Base-by-base conservation (phyloP, 2,329 filamentous ascomycete genomes). In the Penicillium sp. region DNA sequence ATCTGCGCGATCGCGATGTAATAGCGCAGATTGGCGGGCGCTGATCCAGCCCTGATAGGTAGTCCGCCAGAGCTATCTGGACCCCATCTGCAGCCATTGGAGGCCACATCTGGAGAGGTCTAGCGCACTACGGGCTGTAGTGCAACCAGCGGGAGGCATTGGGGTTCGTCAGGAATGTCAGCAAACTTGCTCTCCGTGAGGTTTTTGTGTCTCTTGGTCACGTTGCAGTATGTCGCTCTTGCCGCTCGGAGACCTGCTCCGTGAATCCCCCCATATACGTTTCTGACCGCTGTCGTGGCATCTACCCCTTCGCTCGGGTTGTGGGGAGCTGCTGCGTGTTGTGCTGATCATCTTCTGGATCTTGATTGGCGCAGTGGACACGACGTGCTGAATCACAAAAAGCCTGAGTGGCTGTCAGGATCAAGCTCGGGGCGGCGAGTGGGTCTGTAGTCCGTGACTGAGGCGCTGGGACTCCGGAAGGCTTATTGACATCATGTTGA, bases 1-100 rank as follows among this genome's bases (percentile, higher is more conserved):
- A 68, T 70, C 68, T 57, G 58, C 68, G 55, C 58, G 65, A 66
- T 70, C 63, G 62, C 58, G 61, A 66, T 68, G 66, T 65, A 70
- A 70, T 70, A 66, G 68, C 60, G 65, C 61, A 68, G 68, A 69
- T 63, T 64, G 55, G 61, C 38, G 60, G 55, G 35, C 22, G 66
- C 65, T 38, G 59, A 65, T 68, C 65, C 48, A 37, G 37, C 59
- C 25, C 7, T 52, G 58, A 68, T 65, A 59, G 66, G 68, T 22
- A 64, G 58, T 19, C 16, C 26, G 48, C 48, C 57, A 53, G 52
- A 42, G 53, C 42, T 58, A 60, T 63, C 59, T 65, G 59, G 55
- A 55, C 42, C 59, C 59, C 58, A 60, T 63, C 62, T 68, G 66
- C 57, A 64, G 59, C 55, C 42, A 60, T 52, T 52, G 61, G 58